Evolutionary conservation across 169 alveolate species (phyloP).

Genomic region (Eimeria maxima): DNA sequence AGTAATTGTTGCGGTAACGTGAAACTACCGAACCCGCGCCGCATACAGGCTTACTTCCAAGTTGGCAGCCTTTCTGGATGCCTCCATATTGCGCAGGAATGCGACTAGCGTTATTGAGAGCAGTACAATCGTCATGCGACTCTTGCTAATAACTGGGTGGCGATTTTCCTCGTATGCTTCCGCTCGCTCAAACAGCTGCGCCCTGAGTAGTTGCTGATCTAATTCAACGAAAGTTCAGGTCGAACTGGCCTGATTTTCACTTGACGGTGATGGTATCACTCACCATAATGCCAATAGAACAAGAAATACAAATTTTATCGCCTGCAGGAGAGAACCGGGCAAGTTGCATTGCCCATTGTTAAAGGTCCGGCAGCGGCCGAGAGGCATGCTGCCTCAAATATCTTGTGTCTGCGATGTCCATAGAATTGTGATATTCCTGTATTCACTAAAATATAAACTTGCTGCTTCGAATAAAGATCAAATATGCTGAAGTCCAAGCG

Average conservation of each 20-base stretch:
- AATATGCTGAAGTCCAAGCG: neutral
- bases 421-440: neutral
- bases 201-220: no score
- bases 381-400: conserved; percentile 25
- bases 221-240: neutral
- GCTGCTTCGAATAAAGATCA: neutral
- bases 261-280: neutral
- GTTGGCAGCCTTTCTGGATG: neutral
- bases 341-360: neutral
- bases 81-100: neutral
- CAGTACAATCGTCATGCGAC: neutral
- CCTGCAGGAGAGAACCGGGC: neutral
- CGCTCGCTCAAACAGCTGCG: neutral
- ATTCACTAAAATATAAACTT: neutral
- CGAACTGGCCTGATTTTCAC: neutral
- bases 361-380: neutral
- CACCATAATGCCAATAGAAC: neutral
- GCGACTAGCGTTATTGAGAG: neutral
- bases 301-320: neutral
- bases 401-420: neutral
- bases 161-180: neutral
- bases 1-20: neutral
- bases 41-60: neutral
- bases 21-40: neutral
- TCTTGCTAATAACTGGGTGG: neutral